Conservation (phyloP, 495 filamentous ascomycete species). For the Neurospora discreta region DNA sequence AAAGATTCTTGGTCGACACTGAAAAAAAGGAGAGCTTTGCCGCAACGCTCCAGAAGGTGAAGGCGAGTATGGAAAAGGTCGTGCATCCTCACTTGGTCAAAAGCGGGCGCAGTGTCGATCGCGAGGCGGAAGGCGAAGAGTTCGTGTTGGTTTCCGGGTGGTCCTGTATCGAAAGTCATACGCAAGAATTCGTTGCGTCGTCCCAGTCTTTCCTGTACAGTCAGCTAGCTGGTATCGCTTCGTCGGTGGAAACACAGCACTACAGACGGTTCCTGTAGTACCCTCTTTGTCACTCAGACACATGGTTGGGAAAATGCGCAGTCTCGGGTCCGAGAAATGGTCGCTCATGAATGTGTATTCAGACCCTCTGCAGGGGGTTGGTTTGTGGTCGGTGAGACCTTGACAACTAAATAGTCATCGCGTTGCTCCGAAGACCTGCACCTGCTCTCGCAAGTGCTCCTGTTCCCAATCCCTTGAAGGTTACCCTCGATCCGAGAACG, state of each 20-base stretch:
- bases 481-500: neutral
- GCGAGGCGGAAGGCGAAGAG: conserved; percentile 37
- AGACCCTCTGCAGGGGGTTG: neutral
- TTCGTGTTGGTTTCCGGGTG: conserved; percentile 43
- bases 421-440: neutral
- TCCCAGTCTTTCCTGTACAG: conserved; percentile 28
- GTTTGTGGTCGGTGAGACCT: neutral
- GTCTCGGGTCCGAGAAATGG: neutral
- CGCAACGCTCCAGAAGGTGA: conserved; percentile 28
- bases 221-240: conserved; percentile 18
- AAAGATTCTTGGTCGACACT: conserved; percentile 30
- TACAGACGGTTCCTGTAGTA: conserved; percentile 22
- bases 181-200: conserved; percentile 25
- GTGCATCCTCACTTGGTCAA: conserved; percentile 26
- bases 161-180: conserved; percentile 35
- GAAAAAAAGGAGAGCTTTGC: conserved; percentile 32
- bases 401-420: neutral
- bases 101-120: conserved; percentile 35
- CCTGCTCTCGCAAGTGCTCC: neutral
- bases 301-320: neutral
- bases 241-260: conserved; percentile 35
- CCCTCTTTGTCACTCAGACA: neutral
- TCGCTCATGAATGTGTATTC: neutral
- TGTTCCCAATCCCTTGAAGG: neutral
- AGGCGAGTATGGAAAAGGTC: conserved; percentile 29